phyloP scores from a whole-genome alignment of 208 protist genomes.

The Leishmania tarentolae region DNA sequence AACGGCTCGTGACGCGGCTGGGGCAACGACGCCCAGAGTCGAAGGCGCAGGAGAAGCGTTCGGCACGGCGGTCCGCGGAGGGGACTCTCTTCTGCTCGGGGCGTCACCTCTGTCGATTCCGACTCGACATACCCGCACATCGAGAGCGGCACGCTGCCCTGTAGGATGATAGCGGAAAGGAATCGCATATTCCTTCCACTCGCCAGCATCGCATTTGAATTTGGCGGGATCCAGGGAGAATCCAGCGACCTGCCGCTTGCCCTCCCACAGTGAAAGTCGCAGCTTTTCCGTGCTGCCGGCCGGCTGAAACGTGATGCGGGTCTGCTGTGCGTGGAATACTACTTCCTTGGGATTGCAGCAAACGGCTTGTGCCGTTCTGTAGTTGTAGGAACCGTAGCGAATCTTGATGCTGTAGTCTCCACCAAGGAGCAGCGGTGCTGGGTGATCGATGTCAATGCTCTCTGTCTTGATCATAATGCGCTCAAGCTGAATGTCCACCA shows the following conservation, averaged over 20 bases:
- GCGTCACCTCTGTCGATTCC: background rate
- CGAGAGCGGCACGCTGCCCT: conserved; percentile 57
- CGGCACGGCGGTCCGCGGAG: conserved; percentile 13
- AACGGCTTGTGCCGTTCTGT: conserved; percentile 33
- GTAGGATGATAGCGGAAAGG: conserved; percentile 88
- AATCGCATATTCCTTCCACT: conserved; percentile 81
- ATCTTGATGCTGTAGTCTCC: conserved; percentile 73
- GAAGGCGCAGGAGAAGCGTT: background rate
- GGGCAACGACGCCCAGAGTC: background rate
- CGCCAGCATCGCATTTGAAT: conserved; percentile 42
- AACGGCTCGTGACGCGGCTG: background rate
- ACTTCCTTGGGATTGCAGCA: conserved; percentile 70
- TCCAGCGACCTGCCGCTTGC: conserved; percentile 71
- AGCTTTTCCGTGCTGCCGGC: conserved; percentile 46
- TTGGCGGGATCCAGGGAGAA: conserved; percentile 82
- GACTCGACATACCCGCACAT: conserved; percentile 55
- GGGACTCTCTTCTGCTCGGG: conserved; percentile 1
- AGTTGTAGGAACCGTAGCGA: conserved; percentile 54
- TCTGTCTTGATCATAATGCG: conserved; percentile 62
- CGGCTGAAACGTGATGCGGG: conserved; percentile 34
- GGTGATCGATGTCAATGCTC: conserved; percentile 53
- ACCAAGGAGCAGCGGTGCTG: conserved; percentile 68
- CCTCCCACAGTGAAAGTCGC: conserved; percentile 86
- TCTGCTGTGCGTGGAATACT: conserved; percentile 38
- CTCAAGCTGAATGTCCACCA: conserved; percentile 64